Evolutionary conservation across 148 eudicot species (phyloP).

Genomic region (Persicaria tinctoria): DNA sequence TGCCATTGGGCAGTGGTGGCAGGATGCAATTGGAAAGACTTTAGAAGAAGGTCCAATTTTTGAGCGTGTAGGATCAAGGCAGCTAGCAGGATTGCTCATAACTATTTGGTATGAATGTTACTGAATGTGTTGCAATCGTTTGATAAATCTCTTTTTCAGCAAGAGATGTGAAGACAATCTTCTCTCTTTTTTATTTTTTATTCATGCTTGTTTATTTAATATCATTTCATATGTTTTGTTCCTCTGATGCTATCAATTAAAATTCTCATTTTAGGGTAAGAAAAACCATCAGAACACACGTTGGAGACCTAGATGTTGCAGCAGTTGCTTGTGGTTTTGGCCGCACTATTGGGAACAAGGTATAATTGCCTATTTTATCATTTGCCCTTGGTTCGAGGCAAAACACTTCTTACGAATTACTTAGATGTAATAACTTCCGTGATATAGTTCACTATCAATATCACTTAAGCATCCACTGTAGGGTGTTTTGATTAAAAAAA

Average conservation of each 20-base stretch:
- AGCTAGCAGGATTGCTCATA: slow-evolving; percentile 83
- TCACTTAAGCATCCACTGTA: background rate
- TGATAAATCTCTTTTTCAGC: background rate
- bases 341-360: slow-evolving; percentile 98
- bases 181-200: background rate
- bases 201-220: background rate
- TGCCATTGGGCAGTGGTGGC: slow-evolving; percentile 91
- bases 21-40: slow-evolving; percentile 79
- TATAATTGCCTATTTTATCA: slow-evolving; percentile 14
- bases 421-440: background rate
- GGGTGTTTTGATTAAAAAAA: background rate
- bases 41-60: slow-evolving; percentile 79
- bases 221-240: background rate
- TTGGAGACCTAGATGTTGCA: slow-evolving; percentile 91
- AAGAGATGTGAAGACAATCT: background rate
- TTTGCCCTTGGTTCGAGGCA: background rate
- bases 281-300: slow-evolving; percentile 66
- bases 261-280: slow-evolving; percentile 57
- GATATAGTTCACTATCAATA: background rate
- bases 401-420: background rate
- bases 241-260: background rate
- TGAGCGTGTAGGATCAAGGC: slow-evolving; percentile 96
- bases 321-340: slow-evolving; percentile 99
- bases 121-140: background rate
- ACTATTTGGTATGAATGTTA: slow-evolving; percentile 64